Conservation (phyloP, 495 filamentous ascomycete species). For the Polyplosphaeria fusca region DNA sequence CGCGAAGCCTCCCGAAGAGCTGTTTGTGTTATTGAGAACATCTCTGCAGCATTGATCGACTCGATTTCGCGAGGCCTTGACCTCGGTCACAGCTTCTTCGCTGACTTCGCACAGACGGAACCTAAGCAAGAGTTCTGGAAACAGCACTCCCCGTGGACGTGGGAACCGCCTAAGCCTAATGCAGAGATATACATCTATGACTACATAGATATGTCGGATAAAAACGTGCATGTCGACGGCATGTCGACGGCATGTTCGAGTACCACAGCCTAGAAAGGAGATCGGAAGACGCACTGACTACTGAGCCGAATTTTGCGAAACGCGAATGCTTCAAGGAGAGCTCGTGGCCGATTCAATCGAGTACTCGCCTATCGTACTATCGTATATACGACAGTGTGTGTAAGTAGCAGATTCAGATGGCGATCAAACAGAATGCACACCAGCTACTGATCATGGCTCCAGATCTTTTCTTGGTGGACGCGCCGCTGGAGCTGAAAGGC, state of each 20-base stretch:
- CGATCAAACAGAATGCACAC: neutral
- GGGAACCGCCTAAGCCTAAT: neutral
- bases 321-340: neutral
- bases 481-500: neutral
- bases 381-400: neutral
- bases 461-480: neutral
- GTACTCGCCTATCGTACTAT: neutral
- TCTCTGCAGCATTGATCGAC: neutral
- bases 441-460: neutral
- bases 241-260: neutral
- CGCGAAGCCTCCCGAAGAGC: neutral
- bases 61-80: neutral
- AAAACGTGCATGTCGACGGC: too few species aligned
- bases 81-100: neutral
- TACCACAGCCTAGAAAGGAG: neutral
- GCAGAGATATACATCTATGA: neutral
- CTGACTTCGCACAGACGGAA: neutral
- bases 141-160: neutral
- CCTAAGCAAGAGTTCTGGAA: neutral
- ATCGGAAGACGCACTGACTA: neutral
- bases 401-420: neutral
- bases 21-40: neutral
- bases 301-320: neutral
- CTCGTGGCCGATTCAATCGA: neutral
- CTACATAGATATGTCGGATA: too few species aligned